phyloP scores from a whole-genome alignment of 2,329 filamentous ascomycete species.

The Neonectria hederae region DNA sequence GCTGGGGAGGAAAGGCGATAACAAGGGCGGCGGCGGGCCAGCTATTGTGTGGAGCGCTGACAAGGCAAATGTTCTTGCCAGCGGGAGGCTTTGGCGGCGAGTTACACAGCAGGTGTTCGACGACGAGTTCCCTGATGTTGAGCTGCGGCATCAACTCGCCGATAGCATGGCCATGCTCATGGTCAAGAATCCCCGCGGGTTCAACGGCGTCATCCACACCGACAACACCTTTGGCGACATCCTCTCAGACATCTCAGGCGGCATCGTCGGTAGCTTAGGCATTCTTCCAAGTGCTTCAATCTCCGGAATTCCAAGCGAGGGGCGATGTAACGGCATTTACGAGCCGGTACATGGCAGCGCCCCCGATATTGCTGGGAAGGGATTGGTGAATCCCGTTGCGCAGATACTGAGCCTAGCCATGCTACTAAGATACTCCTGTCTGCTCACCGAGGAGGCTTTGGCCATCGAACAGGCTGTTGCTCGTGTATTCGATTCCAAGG shows the following conservation, averaged over 20 bases:
- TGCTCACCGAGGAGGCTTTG: constrained; percentile 67
- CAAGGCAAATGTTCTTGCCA: constrained; percentile 64
- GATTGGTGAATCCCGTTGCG: constrained; percentile 77
- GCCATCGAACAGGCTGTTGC: constrained; percentile 72
- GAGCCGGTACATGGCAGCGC: constrained; percentile 80
- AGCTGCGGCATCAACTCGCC: constrained; percentile 56
- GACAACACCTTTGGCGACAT: constrained; percentile 61
- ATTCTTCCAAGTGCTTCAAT: constrained; percentile 57
- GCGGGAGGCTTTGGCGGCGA: constrained; percentile 58
- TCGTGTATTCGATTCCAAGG: constrained; percentile 67
- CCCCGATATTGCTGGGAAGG: constrained; percentile 77
- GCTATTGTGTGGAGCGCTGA: constrained; percentile 58
- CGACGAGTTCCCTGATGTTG: constrained; percentile 54
- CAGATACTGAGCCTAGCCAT: constrained; percentile 77
- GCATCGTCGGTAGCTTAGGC: constrained; percentile 57
- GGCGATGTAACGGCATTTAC: constrained; percentile 74
- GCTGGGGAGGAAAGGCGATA: constrained; percentile 37
- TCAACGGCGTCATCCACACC: constrained; percentile 58
- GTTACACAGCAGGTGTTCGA: constrained; percentile 53
- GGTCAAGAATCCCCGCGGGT: constrained; percentile 56
- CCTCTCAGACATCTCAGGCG: constrained; percentile 56
- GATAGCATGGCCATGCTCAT: constrained; percentile 60
- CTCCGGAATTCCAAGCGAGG: constrained; percentile 51
- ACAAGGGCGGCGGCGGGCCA: constrained; percentile 44
- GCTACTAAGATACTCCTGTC: constrained; percentile 78